Evolutionary conservation across 208 protist species (phyloP), one percentile per base, ranked within the genome.

Genomic region (Plasmodiophora brassicae): DNA sequence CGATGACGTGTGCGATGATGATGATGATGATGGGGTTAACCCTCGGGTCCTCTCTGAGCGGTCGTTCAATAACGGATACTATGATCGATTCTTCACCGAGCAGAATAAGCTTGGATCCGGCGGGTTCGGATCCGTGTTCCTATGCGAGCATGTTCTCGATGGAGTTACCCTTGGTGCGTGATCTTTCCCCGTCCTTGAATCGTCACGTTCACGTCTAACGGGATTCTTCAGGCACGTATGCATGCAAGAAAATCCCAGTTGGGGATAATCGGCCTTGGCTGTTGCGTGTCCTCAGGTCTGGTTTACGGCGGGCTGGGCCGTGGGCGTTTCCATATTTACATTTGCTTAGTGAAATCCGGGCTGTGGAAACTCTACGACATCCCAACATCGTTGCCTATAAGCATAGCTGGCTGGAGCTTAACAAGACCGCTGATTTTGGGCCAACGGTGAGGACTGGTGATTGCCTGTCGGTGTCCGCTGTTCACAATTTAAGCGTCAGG

Each of bases 331-430:
- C 5, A 5, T 32, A 44, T 32, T 57, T 57, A 57, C 65, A 38
- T 78, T 78, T n/a, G n/a, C n/a, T 78, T 32, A 78, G 65, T 32
- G 65, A 78, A 78, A 38, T 78, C 41, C 65, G 65, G 14, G 65
- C 65, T 32, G 65, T 78, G 65, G 65, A 78, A 78, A 44, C 65
- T 14, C 41, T 78, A 78, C 65, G 65, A 36, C 65, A 78, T 78
- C 65, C 65, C 5, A 78, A 78, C 65, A 78, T 78, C n/a, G 65
- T 78, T 5, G 65, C 65, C n/a, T 78, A 78, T 78, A 78, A 78
- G n/a, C 65, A 78, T 78, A 78, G 65, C n/a, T 78, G 65, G 65
- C 65, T 78, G 10, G 65, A 78, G n/a, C 10, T 78, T 8, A 78
- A n/a, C 20, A n/a, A 78, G 65, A 78, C 65, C 32, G 65, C 65